Evolutionary conservation across 148 eudicot genomes (phyloP), one percentile per base, ranked within the genome.

Genomic region (Agrostemma githago): DNA sequence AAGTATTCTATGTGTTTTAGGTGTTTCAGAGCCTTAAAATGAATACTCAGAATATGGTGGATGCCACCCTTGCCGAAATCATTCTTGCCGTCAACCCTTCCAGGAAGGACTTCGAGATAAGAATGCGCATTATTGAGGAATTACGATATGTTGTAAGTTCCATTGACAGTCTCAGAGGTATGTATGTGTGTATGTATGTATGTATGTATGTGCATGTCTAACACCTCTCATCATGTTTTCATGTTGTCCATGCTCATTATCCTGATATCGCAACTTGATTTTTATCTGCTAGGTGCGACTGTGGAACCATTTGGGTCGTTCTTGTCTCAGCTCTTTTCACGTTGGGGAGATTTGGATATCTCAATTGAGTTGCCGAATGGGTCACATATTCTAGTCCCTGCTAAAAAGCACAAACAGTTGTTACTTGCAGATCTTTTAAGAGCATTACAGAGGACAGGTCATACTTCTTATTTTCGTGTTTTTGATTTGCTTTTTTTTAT

Each of bases 231-330:
- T 34, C 46, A 75, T 54, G 51, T 54, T 79, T 68, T 16, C 59
- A n/a, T 17, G 8, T 14, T 74, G 54, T 70, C 65, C 62, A 60
- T 41, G 58, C 19, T 44, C 51, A 53, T 58, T 66, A 68, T 39
- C 10, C 12, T 26, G 17, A 1, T 19, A 14, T 41, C 43, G 44
- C 6, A 46, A 8, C 44, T 82, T 43, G 37, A 65, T 41, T 74
- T 26, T 21, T 85, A 26, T 75, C 79, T 60, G 41, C 34, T 80
- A 94, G 99, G 99, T 85, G 97, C 97, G 51, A 92, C 97, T 56
- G 99, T 95, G 76, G 99, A 95, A 79, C 97, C 99, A 67, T 95
- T 82, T 83, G 99, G 99, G 76, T 95, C 99, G 70, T 95, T 90
- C 83, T 89, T 84, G 75, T 95, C 97, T 71, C 83, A 92, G 88